Conservation (phyloP, 176 grass and related monocot genomes). For the Panicum miliaceum region DNA sequence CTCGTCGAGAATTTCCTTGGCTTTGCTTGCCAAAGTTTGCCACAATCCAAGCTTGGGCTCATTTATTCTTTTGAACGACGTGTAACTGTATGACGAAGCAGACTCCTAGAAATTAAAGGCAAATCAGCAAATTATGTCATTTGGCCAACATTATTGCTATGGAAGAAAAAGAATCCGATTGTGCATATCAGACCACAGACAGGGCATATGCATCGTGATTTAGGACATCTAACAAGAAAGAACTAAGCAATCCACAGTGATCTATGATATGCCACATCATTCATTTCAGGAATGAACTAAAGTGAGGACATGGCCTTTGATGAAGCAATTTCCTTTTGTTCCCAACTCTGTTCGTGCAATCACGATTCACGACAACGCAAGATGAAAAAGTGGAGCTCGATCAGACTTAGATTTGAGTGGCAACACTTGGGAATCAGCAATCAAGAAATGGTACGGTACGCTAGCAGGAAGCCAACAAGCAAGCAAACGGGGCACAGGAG, state of each 20-base stretch:
- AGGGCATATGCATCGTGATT: no score
- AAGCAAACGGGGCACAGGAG: background rate
- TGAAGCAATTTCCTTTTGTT: background rate
- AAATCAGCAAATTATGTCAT: background rate
- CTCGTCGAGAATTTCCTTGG: slow-evolving; percentile 78
- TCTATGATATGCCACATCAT: background rate
- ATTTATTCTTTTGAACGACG: slow-evolving; percentile 68
- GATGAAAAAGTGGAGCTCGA: no score
- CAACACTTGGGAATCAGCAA: no score
- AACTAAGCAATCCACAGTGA: background rate
- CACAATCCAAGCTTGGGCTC: slow-evolving; percentile 78
- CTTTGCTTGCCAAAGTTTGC: slow-evolving; percentile 69
- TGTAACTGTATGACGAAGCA: slow-evolving; percentile 63
- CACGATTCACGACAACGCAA: no score
- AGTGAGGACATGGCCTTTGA: background rate
- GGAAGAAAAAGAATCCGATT: background rate
- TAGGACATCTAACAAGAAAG: background rate
- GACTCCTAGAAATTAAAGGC: slow-evolving; percentile 39
- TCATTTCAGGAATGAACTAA: background rate
- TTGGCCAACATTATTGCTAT: background rate
- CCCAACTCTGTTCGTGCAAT: background rate
- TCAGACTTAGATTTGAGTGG: background rate
- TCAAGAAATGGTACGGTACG: background rate
- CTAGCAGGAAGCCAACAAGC: background rate
- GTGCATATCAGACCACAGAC: no score